phyloP scores from a whole-genome alignment of 805 yeast species.

The Kazachstania psychrophila region DNA sequence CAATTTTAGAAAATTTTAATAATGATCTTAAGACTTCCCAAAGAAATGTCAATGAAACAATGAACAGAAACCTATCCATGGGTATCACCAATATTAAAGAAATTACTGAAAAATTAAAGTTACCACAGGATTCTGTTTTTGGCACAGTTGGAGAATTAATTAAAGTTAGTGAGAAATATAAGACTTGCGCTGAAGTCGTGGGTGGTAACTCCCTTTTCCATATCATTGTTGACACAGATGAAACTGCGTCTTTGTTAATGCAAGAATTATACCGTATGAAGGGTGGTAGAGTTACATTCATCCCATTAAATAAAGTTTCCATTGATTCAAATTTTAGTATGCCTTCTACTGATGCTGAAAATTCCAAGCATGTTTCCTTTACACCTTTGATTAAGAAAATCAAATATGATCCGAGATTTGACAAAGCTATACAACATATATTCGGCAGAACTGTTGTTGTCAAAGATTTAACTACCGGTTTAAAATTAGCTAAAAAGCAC shows the following conservation, averaged over 20 bases:
- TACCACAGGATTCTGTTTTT: conserved; percentile 49
- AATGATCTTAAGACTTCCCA: conserved; percentile 51
- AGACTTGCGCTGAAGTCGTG: conserved; percentile 77
- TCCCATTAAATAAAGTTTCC: conserved; percentile 70
- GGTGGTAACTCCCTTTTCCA: conserved; percentile 84
- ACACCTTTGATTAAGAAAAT: conserved; percentile 75
- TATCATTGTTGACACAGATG: conserved; percentile 81
- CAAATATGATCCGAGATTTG: conserved; percentile 47
- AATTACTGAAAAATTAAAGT: conserved; percentile 50
- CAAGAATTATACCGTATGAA: conserved; percentile 60
- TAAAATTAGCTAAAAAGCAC: conserved; percentile 51
- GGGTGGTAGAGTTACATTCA: conserved; percentile 81
- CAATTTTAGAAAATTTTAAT: conserved; percentile 45
- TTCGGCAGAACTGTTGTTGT: conserved; percentile 79
- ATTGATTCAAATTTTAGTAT: conserved; percentile 34
- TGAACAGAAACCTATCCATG: conserved; percentile 58
- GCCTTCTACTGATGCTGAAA: conserved; percentile 43
- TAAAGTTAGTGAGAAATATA: conserved; percentile 70
- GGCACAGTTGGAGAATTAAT: conserved; percentile 86
- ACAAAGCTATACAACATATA: conserved; percentile 64
- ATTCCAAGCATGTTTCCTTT: conserved; percentile 34
- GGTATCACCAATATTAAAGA: conserved; percentile 64
- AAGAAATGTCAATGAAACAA: conserved; percentile 55
- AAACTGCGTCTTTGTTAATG: conserved; percentile 72
- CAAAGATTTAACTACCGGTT: conserved; percentile 55